Percentiles rank a stretch among this genome's conserved stretches.
Conservation (phyloP, 306 rosid genomes). For the Fragaria nilgerrensis region DNA sequence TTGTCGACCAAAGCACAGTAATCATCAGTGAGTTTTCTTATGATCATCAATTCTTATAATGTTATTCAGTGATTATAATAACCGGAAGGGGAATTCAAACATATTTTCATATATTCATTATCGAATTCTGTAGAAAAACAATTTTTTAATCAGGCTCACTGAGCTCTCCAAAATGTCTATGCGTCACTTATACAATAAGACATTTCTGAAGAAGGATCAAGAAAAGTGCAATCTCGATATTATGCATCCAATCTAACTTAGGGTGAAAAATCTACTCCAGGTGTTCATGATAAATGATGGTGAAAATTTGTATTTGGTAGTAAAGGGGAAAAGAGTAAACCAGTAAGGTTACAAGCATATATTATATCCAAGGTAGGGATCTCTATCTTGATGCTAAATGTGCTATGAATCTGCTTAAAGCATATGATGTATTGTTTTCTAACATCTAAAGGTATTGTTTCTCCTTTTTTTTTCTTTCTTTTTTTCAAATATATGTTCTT, state of each 20-base stretch:
- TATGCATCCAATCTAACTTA: neutral
- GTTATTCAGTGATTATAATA: neutral
- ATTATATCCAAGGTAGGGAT: neutral
- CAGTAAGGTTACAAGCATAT: neutral
- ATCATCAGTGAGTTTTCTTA: neutral
- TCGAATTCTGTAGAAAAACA: too few relatives aligned
- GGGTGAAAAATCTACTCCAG: neutral
- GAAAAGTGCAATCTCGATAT: neutral
- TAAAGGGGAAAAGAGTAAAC: neutral
- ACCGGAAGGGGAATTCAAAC: neutral
- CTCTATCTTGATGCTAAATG: neutral
- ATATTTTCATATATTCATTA: neutral
- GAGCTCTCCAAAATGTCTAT: neutral
- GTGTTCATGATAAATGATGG: neutral
- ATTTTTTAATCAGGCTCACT: neutral
- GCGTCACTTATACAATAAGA: neutral
- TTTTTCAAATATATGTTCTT: neutral
- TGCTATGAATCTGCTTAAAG: neutral
- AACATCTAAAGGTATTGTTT: neutral
- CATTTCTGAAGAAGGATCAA: neutral
- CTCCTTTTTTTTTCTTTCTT: neutral
- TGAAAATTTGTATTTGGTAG: neutral
- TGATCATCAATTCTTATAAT: neutral
- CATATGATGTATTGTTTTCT: neutral
- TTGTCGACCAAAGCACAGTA: neutral